phyloP scores from a whole-genome alignment of 306 rosid genomes.

The Fragaria iinumae region DNA sequence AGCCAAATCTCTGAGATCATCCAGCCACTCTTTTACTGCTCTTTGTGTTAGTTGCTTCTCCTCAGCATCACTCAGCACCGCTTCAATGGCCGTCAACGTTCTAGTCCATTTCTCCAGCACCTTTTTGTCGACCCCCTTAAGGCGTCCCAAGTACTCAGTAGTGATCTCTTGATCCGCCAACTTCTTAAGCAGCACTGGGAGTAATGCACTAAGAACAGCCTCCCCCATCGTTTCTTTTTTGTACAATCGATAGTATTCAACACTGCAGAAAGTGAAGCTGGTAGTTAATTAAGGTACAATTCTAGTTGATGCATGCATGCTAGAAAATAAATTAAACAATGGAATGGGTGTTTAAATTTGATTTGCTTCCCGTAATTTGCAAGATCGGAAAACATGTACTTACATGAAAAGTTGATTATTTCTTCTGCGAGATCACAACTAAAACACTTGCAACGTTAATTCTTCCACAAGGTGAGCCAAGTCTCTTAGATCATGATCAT shows the following conservation, averaged over 20 bases:
- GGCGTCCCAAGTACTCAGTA: background rate
- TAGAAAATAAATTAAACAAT: too few relatives aligned
- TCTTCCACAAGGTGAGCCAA: too few relatives aligned
- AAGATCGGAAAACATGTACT: background rate
- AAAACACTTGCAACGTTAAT: background rate
- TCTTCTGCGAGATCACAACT: background rate
- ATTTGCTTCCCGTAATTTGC: background rate
- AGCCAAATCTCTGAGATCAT: conserved; percentile 1
- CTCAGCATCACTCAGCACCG: background rate
- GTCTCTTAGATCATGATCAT: background rate
- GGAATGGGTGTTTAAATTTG: background rate
- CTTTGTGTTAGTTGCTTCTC: background rate
- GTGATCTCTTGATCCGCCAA: background rate
- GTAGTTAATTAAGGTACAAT: background rate
- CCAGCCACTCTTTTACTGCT: background rate
- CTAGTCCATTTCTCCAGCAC: background rate
- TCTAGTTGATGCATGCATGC: background rate
- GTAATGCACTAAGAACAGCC: background rate
- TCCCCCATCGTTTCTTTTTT: background rate
- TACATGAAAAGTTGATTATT: background rate
- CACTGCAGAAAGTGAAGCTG: too few relatives aligned
- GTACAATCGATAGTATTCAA: background rate
- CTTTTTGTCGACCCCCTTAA: background rate
- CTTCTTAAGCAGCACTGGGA: background rate
- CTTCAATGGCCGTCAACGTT: background rate